A percentile compares a stretch with the other conserved stretches of the same genome.
Conservation (phyloP, 2,329 filamentous ascomycete species). For the Cercospora zeina region DNA sequence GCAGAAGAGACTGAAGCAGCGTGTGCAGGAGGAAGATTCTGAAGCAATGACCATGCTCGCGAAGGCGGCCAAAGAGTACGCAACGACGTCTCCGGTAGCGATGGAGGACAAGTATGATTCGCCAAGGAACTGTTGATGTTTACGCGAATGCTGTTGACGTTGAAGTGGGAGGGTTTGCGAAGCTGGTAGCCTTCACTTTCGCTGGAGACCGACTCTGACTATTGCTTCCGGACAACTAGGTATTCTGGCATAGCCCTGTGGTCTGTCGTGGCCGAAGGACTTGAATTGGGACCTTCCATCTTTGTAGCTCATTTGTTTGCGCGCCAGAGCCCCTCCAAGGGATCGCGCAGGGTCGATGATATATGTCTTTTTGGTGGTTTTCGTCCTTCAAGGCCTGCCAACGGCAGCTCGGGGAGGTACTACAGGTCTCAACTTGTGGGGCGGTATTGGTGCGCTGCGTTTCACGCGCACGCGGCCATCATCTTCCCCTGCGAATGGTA, state of each 20-base stretch:
- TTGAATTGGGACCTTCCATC: neutral
- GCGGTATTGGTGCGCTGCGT: neutral
- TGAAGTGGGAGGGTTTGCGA: neutral
- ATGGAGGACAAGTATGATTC: neutral
- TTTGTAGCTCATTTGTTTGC: neutral
- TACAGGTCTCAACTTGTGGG: neutral
- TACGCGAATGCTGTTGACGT: neutral
- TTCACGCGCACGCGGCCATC: neutral
- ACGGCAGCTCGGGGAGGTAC: slow-evolving; percentile 4
- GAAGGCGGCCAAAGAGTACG: neutral
- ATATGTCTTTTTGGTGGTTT: neutral
- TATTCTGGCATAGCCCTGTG: neutral
- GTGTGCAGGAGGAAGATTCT: neutral
- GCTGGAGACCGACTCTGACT: neutral
- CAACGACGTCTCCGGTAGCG: neutral
- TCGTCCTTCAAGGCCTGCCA: neutral
- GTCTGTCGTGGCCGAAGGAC: neutral
- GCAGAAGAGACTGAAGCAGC: neutral
- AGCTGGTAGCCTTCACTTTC: neutral
- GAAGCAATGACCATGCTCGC: neutral
- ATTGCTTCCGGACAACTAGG: neutral
- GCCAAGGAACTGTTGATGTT: neutral
- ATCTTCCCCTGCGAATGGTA: slow-evolving; percentile 25
- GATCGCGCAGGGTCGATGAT: neutral
- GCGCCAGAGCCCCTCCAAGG: neutral